Evolutionary conservation across 495 filamentous ascomycete genomes (phyloP), one percentile per base, ranked within the genome.

Genomic region (Xylaria venustula): DNA sequence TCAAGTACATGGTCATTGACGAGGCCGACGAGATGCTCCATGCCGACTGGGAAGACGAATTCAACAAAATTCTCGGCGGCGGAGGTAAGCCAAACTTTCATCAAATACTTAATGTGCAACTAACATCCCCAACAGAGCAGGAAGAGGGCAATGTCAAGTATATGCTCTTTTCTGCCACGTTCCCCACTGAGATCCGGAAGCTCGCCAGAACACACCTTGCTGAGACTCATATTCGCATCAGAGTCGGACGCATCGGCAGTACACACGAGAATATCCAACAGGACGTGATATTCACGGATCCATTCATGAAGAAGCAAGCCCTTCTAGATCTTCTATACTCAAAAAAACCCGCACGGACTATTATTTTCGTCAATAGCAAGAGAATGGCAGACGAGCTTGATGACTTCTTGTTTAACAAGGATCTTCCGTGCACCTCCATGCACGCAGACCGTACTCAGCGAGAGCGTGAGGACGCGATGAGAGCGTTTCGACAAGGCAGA

Each of bases 111-210:
- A 19, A 20, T 37, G 45, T 48, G 44, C 56, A 26, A 56, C 67
- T 61, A 64, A 60, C 28, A 20, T 46, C 30, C 47, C 23, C 42
- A 54, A 50, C 77, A 73, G 94, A 96, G 47, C 86, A 90, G 51
- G 90, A 97, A 65, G 89, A 86, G 5, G 88, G 92, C 54, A 78
- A 80, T 81, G 91, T 80, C 75, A 86, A 75, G 19, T 97, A 90
- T 76, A 78, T 96, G 82, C 91, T 98, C 83, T 97, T 97, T 64
- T 96, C 91, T 2, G 94, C 94, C 11, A 97, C 94, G 0, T 98
- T 98, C 70, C 87, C 90, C 20, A 90, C 88, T 75, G 71, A 75
- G 0, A 86, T 88, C 65, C 92, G 91, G 41, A 76, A 87, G 34
- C 74, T 97, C 28, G 94, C 93, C 7, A 83, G 82, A 42, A 76